phyloP scores from a whole-genome alignment of 2,329 filamentous ascomycete genomes.

The Venturia nashicola region DNA sequence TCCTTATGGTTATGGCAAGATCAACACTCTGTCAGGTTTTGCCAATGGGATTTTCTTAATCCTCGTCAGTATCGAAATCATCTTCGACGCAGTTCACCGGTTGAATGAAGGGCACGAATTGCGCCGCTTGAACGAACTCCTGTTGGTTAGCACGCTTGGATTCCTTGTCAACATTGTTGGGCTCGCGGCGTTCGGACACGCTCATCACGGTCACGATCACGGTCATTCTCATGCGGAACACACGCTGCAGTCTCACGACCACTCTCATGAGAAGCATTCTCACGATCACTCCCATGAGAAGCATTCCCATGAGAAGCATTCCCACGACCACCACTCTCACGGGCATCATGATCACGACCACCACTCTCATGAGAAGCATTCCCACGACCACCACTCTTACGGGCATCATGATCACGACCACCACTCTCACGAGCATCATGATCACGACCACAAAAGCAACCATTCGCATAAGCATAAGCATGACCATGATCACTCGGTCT shows the following conservation, averaged over 20 bases:
- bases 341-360: conserved; percentile 17
- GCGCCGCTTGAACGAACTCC: conserved; percentile 71
- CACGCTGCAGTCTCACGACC: conserved; percentile 14
- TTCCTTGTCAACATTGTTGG: conserved; percentile 85
- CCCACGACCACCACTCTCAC: conserved; percentile 18
- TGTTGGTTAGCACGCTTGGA: conserved; percentile 78
- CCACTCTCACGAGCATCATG: background rate
- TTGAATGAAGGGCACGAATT: conserved; percentile 75
- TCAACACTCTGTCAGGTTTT: conserved; percentile 91
- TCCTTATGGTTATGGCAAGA: conserved; percentile 92
- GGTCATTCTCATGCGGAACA: conserved; percentile 37
- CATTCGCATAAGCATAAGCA: conserved; percentile 24
- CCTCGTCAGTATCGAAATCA: conserved; percentile 89
- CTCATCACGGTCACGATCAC: conserved; percentile 42
- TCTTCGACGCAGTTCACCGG: conserved; percentile 85
- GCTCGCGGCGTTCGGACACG: conserved; percentile 66
- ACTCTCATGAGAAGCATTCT: conserved; percentile 17
- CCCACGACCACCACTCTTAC: conserved; percentile 18
- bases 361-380: conserved; percentile 14
- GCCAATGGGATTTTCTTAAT: conserved; percentile 92
- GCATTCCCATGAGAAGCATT: conserved; percentile 31
- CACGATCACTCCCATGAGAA: conserved; percentile 20
- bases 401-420: conserved; percentile 19
- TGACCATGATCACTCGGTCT: conserved; percentile 89
- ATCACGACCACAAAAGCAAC: conserved; percentile 16